Evolutionary conservation across 371 early-diverging fungal species (phyloP).

Genomic region (Encephalitozoon hellem): DNA sequence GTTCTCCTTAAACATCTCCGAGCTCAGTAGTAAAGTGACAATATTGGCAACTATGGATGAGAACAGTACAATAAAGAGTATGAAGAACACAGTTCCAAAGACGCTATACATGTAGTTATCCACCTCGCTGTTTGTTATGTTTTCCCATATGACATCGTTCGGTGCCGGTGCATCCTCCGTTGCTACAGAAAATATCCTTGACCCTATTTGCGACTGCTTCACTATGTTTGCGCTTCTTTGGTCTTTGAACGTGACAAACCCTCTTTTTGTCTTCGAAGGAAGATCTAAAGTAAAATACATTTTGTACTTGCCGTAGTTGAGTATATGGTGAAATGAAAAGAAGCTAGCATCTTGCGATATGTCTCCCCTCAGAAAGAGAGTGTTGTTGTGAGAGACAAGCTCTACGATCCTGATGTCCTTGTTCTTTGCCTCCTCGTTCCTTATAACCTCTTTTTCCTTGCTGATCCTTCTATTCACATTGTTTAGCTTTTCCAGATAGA

Average conservation of each 20-base stretch:
- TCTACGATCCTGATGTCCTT: slow-evolving; percentile 16
- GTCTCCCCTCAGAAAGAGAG: slow-evolving; percentile 41
- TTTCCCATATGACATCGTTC: slow-evolving; percentile 59
- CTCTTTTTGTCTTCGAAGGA: slow-evolving; percentile 49
- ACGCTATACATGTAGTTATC: slow-evolving; percentile 37
- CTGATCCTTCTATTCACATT: slow-evolving; percentile 21
- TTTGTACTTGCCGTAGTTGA: slow-evolving; percentile 34
- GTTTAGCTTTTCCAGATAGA: slow-evolving; percentile 30
- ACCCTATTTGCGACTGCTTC: slow-evolving; percentile 55
- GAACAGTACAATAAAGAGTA: slow-evolving; percentile 55
- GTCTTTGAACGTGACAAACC: slow-evolving; percentile 59
- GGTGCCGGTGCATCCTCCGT: slow-evolving; percentile 59
- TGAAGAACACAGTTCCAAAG: slow-evolving; percentile 41
- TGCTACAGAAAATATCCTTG: slow-evolving; percentile 53
- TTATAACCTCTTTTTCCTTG: slow-evolving; percentile 30
- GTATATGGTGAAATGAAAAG: slow-evolving; percentile 45
- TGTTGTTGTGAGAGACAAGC: slow-evolving; percentile 1
- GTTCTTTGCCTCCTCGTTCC: not conserved
- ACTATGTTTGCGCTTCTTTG: slow-evolving; percentile 46
- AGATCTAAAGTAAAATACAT: slow-evolving; percentile 53
- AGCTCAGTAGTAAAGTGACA: not conserved
- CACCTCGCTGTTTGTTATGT: slow-evolving; percentile 44
- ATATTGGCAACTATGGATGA: slow-evolving; percentile 37
- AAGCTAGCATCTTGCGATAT: slow-evolving; percentile 48
- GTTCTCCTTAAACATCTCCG: not conserved